These are phyloP conservation scores for Fusarium aywerte DNA, from an alignment of 2,329 filamentous ascomycete species.

Conservation along the genomic window DNA sequence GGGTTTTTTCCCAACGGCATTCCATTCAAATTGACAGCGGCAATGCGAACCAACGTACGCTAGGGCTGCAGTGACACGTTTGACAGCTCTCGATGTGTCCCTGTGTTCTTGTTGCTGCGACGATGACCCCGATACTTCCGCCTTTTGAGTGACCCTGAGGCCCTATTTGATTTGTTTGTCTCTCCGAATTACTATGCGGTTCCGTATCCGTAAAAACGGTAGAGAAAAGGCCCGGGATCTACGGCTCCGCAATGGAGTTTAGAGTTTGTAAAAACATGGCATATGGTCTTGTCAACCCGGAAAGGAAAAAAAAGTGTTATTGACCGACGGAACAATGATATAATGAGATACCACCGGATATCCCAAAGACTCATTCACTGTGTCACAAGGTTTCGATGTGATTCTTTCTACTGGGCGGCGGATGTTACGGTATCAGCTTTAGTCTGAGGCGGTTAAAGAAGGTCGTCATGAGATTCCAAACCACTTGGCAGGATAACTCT, in stretches of 20 bases:
- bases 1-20: neutral
- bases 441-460: neutral
- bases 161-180: neutral
- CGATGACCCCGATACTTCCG: conserved; percentile 11
- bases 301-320: neutral
- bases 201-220: conserved; percentile 1
- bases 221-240: neutral
- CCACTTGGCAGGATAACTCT: neutral
- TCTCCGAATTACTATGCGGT: neutral
- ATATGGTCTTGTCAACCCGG: neutral
- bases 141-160: neutral
- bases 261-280: conserved; percentile 33
- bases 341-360: neutral
- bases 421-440: neutral
- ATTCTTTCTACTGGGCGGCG: neutral
- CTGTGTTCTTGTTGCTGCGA: conserved; percentile 1
- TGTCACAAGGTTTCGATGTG: neutral
- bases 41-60: conserved; percentile 7
- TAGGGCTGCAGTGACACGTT: conserved; percentile 25
- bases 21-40: conserved; percentile 1
- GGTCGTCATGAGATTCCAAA: neutral
- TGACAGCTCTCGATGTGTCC: conserved; percentile 18
- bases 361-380: neutral
- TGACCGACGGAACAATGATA: neutral
- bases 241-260: conserved; percentile 19